These are phyloP conservation scores for Talaromyces sp. DNA, from an alignment of 2,329 filamentous ascomycete genomes.

Conservation along the genomic window DNA sequence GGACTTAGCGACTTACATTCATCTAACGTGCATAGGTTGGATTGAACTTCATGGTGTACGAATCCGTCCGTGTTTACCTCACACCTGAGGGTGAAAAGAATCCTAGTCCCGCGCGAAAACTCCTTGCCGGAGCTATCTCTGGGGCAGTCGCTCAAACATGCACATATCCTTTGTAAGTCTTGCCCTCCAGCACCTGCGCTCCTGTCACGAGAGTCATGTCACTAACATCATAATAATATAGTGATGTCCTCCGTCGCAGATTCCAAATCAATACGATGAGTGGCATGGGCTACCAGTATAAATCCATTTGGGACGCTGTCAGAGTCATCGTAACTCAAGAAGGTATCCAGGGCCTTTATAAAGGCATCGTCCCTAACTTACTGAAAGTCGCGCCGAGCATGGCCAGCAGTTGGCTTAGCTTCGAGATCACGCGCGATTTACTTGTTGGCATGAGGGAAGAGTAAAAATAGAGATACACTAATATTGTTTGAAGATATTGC, in stretches of 20 bases:
- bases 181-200: background rate
- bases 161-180: slow-evolving; percentile 90
- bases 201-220: background rate
- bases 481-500: background rate
- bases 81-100: slow-evolving; percentile 86
- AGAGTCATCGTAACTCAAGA: slow-evolving; percentile 79
- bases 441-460: slow-evolving; percentile 58
- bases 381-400: slow-evolving; percentile 98
- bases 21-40: slow-evolving; percentile 63
- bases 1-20: slow-evolving; percentile 7
- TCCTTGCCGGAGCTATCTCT: slow-evolving; percentile 88
- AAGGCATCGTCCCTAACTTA: slow-evolving; percentile 91
- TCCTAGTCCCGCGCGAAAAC: slow-evolving; percentile 74
- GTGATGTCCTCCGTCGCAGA: slow-evolving; percentile 84
- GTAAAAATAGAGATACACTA: slow-evolving; percentile 17
- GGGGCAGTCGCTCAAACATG: slow-evolving; percentile 95
- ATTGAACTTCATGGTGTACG: slow-evolving; percentile 98
- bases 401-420: slow-evolving; percentile 97
- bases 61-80: slow-evolving; percentile 77
- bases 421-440: slow-evolving; percentile 88
- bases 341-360: slow-evolving; percentile 83
- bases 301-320: slow-evolving; percentile 79
- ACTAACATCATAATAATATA: slow-evolving; percentile 38
- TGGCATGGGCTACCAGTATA: slow-evolving; percentile 96
- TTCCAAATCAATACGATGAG: slow-evolving; percentile 99